Evolutionary conservation across 768 basidiomycete species (phyloP), one percentile per base, ranked within the genome.

Genomic region (Aureoboletus auriporus): DNA sequence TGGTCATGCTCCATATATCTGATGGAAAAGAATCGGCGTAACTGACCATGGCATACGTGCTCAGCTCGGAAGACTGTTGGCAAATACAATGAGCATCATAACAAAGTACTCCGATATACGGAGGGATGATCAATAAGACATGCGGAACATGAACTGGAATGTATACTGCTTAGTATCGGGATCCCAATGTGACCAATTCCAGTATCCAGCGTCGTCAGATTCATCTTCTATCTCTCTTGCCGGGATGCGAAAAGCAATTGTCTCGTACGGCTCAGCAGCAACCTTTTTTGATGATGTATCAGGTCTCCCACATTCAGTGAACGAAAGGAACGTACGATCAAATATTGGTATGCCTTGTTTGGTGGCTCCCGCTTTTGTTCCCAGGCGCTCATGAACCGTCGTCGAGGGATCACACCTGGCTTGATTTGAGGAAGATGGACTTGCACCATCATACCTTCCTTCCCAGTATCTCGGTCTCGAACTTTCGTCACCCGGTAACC

Each of bases 141-240:
- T 70, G 58, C 85, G 80, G 74, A 93, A 97, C 84, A 97, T 89
- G 75, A 97, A 95, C 70, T 96, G 94, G 76, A 95, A 94, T 65
- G 86, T 91, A 68, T 93, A 95, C 69, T 96, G 93, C 70, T 97
- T 97, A 44, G 93, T 95, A 65, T 99, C 95, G n/a, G 89, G 83
- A 66, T 98, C 96, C 96, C 95, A 98, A 62, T 97, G 90, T 35
- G 94, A 94, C 96, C 96, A 99, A 59, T 90, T 91, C 88, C 89
- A 93, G 56, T 85, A 89, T 13, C 86, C 85, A 27, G 86, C 88
- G 58, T 94, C 92, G 51, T 92, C 86, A 39, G 89, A 80, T 61
- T 93, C 92, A 59, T 95, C 92, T 69, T 98, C 94, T 52, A 99
- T 94, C 69, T 98, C 94, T 43, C 91, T 83, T 23, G 96, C 89